Base-by-base conservation (phyloP, 2,329 filamentous ascomycete species). In the Metarhizium robertsii region DNA sequence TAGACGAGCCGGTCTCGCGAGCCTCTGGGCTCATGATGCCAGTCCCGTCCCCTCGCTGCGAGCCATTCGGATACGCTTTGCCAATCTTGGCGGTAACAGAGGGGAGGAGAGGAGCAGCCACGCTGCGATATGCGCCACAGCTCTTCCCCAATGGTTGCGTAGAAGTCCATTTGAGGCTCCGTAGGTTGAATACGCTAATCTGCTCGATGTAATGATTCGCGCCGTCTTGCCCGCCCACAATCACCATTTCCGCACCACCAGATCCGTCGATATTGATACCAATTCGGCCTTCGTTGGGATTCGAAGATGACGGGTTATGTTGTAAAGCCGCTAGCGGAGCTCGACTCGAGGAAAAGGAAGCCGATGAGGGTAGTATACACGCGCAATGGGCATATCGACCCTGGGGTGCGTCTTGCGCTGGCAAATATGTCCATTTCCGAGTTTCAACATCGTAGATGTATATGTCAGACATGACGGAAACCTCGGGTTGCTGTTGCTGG, bases 171-270 rank as follows among this genome's bases (percentile, higher is more conserved):
- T 94, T 95, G 57, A 97, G 74, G 68, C 90, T 96, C 51, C 94
- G 84, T 30, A 99, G 77, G 65, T 99, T 99, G 77, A 99, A 99
- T 2, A 99, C 90, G 67, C 91, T 97, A 60, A 99, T 95, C 71
- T 99, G 91, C 71, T 99, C 92, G 62, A 99, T 99, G 67, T 99
- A 99, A 69, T 96, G 92, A 69, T 99, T 99, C n/a, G 87, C 87
- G 54, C 89, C 94, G 66, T 99, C 94, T 70, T 99, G 94, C 0
- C 94, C 94, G 58, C 94, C 94, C 7, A 97, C 92, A 14, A 99
- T 87, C 6, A 99, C 83, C 92, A 99, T 96, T 69, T 99, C 92
- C 2, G 94, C 90, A 36, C 94, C 94, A 16, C 94, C 94, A 20
- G 84, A 84, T 0, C 94, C 92, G 69, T 99, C 92, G 57, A 97